phyloP scores from a whole-genome alignment of 345 rosid species.

The Hibiscus tridactylites region DNA sequence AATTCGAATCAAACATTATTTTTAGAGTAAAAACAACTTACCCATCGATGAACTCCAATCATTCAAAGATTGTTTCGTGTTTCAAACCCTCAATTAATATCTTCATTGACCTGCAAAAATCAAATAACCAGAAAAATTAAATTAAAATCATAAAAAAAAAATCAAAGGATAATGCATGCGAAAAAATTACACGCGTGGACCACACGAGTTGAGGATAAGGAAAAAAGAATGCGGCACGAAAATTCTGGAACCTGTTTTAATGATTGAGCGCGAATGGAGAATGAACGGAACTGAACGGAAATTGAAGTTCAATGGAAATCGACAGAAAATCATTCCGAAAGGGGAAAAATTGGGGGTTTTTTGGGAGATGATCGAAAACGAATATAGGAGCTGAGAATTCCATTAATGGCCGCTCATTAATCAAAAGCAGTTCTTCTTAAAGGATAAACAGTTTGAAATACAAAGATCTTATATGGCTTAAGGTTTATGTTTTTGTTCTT shows the following conservation, averaged over 20 bases:
- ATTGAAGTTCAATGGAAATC: neutral
- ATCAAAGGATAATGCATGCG: neutral
- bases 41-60: neutral
- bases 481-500: neutral
- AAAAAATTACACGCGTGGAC: neutral
- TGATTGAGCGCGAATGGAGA: constrained; percentile 8
- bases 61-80: neutral
- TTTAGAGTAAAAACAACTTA: neutral
- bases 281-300: neutral
- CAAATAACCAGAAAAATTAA: neutral
- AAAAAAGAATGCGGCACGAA: constrained; percentile 2
- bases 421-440: constrained; percentile 29
- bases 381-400: constrained; percentile 39
- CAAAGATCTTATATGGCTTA: constrained; percentile 14
- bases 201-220: neutral
- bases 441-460: constrained; percentile 42
- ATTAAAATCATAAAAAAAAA: neutral
- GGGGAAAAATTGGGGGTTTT: neutral
- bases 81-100: neutral
- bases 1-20: no score
- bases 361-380: constrained; percentile 17
- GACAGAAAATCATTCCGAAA: neutral
- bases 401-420: constrained; percentile 45
- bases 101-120: constrained; percentile 20
- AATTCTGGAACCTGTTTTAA: constrained; percentile 4